Base-by-base conservation (phyloP, 768 basidiomycete genomes). In the Mycena indigotica region DNA sequence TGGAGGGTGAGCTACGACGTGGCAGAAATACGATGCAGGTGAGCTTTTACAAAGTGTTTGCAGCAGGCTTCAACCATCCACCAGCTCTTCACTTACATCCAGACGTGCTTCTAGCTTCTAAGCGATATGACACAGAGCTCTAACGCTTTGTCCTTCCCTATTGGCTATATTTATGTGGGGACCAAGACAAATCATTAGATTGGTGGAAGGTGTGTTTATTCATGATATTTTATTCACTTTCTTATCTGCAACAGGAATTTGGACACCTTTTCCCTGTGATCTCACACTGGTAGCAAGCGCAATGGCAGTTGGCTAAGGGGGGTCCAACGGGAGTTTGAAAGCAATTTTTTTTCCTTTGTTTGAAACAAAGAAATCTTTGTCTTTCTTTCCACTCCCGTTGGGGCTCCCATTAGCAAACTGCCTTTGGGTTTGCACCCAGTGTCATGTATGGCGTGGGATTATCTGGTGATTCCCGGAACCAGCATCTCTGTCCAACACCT, bases 1-100 rank as follows among this genome's bases (percentile, higher is more conserved):
- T 65, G 54, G 66, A 72, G n/a, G 72, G 75, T 2, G 64, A 70
- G 52, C 64, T 75, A 3, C 72, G 75, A 57, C 75, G 70, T 0
- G 56, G 54, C 19, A 44, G 67, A 2, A 60, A 59, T 21, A 30
- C 62, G 1, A 70, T 66, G 2, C 57, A 71, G 17, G 58, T 55
- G 29, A 71, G 72, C 1, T 75, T 73, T 49, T 24, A 57, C 15
- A 63, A 65, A 6, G 29, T 74, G 3, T 73, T 74, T 57, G 28
- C 72, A 1, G 70, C 72, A 2, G 73, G 69, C 67, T 69, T 74
- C 16, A 51, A 72, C 3, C 35, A n/a, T n/a, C 35, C 10, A 10
- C n/a, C n/a, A 10, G 10, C n/a, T 38, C n/a, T 38, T 38, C n/a
- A 10, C 19, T 30, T 38, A 16, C 48, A 29, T 19, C 35, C 30